Base-by-base conservation (phyloP, 2,329 filamentous ascomycete genomes). In the Calonectria multiphialidica region DNA sequence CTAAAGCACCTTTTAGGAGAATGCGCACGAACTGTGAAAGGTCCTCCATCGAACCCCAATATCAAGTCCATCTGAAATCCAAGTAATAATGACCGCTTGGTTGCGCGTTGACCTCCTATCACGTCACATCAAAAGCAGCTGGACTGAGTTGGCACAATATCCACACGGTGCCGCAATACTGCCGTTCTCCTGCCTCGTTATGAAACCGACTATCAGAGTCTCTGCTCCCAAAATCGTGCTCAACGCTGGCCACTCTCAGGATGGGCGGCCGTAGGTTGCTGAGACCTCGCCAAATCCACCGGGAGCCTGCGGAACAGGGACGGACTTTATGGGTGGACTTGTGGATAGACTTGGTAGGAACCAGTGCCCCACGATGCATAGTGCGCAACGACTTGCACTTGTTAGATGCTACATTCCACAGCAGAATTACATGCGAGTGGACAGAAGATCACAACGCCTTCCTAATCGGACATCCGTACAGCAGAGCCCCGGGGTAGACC, bases 201-300 rank as follows among this genome's bases (percentile, higher is more conserved):
- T 23, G 90, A 91, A 15, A 64, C 82, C 21, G 89, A 92, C 79
- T 93, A 92, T 80, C 86, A 88, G 15, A 47, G 18, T 15, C 15
- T 93, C 28, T 93, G 91, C 80, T 84, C 85, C 1, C 86, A 90
- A 61, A 93, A 93, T 74, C 89, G 91, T 2, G 90, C 92, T 0
- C 87, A 91, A 0, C 93, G 91, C 75, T 91, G 91, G 1, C 82
- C 93, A 0, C 83, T 93, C 12, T 90, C 87, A 15, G 87, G 90
- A 77, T 90, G 88, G 3, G 81, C 82, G 0, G 50, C 73, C 0
- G 81, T 84, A 0, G 90, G 90, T 4, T 77, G 82, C 47, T 88
- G 82, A 72, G 77, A 81, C 57, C 72, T 79, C 3, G 77, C 88
- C n/a, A 83, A 80, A 23, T 83, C 83, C 65, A 42, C 84, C 6